These are phyloP conservation scores for Helicosporidium sp. DNA, from an alignment of 139 green algal genomes.

Conservation along the genomic window DNA sequence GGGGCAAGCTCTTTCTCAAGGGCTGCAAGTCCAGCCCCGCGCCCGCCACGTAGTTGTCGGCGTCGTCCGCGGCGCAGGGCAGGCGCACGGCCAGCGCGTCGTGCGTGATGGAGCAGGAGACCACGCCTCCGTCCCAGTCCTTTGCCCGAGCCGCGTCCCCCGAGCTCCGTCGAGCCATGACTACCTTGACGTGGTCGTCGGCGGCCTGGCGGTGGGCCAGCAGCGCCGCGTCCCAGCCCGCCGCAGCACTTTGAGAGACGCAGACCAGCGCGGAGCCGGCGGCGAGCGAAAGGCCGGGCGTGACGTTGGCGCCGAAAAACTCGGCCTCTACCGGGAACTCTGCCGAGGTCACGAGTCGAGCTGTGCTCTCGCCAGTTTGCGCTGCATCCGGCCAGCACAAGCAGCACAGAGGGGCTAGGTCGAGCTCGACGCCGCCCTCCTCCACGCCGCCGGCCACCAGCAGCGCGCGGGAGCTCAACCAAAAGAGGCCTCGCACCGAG, in stretches of 20 bases:
- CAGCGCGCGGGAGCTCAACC: no score
- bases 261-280: constrained; percentile 6
- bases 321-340: no score
- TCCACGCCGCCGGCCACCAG: constrained; percentile 1
- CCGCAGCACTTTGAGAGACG: no score
- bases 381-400: no score
- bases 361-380: no score
- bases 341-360: no score
- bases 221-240: constrained; percentile 18
- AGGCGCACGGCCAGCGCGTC: constrained; percentile 29
- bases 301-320: constrained; percentile 8
- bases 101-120: constrained; percentile 26
- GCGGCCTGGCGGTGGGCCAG: constrained; percentile 23
- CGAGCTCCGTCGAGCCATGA: no score
- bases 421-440: neutral
- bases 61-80: constrained; percentile 24
- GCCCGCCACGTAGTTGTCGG: constrained; percentile 35
- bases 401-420: no score
- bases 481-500: no score
- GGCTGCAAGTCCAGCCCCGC: constrained; percentile 22
- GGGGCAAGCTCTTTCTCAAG: constrained; percentile 1
- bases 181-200: constrained; percentile 39
- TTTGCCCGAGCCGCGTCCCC: no score
- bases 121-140: no score
- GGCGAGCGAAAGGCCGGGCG: neutral